Base-by-base conservation (phyloP, 768 basidiomycete species). In the Sporobolomyces pararoseus region DNA sequence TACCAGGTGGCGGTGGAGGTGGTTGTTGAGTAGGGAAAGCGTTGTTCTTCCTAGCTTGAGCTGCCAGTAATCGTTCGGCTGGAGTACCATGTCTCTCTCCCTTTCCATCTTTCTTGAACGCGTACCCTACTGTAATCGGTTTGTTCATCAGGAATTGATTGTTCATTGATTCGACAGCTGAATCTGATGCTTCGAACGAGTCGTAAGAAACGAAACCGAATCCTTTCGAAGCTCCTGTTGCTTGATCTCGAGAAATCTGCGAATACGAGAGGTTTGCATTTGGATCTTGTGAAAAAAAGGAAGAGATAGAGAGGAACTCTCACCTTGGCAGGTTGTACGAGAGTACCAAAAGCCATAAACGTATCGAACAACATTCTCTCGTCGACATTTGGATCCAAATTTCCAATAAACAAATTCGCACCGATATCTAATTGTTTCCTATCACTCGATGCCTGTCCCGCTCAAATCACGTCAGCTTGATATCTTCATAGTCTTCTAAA, bases 101-200 rank as follows among this genome's bases (percentile, higher is more conserved):
- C 78, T 97, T 95, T 51, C 91, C 93, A 77, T 98, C 96, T 82
- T 98, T 98, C 82, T 99, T 98, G 85, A 98, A 97, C 3, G 96
- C 95, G 79, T 96, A 99, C 78, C 97, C 93, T 16, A 96, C 93
- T 23, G 89, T 87, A 78, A 99, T 91, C 63, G 93, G 89, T 81
- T 97, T 97, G 84, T 98, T 97, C 89, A 94, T 94, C 54, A 98
- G 84, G 85, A 91, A 97, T 78, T 98, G 94, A 46, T 87, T 87
- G 75, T 97, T 94, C 95, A 98, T 97, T 14, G 91, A 86, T 79
- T 97, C 96, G 65, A 95, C 85, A 23, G 96, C 95, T 7, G 90
- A 90, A 79, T 99, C 96, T 44, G 96, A 91, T 12, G 94, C 86
- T 78, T 98, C 95, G 79, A 99, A 99, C 78, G 97, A 93, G 63